A percentile compares a stretch with the other conserved stretches of the same genome.
These are phyloP conservation scores for Trichopus zeylanicus DNA, from an alignment of 116 monocot species.

Conservation along the genomic window DNA sequence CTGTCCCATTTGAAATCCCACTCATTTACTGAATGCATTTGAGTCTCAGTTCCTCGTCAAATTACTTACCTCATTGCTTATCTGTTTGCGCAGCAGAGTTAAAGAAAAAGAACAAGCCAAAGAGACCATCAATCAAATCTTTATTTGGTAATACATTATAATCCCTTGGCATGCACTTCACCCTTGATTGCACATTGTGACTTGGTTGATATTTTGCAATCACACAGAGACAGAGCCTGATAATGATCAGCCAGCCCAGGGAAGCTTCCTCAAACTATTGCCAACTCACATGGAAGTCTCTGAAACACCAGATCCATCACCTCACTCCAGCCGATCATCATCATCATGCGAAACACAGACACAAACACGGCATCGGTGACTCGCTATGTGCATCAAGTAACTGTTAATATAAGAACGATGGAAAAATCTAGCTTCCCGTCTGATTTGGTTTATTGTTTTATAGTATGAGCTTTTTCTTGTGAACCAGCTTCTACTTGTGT, in stretches of 20 bases:
- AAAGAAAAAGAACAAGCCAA: slow-evolving; percentile 93
- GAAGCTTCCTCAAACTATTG: slow-evolving; percentile 24
- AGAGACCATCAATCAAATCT: slow-evolving; percentile 87
- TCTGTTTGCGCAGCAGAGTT: slow-evolving; percentile 52
- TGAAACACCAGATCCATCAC: slow-evolving; percentile 14
- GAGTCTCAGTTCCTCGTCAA: not conserved
- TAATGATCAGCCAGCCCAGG: slow-evolving; percentile 21
- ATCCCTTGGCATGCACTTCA: not conserved
- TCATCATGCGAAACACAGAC: not conserved
- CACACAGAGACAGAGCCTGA: slow-evolving; percentile 25
- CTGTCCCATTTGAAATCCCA: not conserved
- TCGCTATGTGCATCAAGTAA: no score
- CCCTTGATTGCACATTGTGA: not conserved
- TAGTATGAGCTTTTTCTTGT: not conserved
- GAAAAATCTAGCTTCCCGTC: not conserved
- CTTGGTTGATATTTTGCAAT: not conserved
- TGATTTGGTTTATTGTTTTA: not conserved
- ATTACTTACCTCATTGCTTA: not conserved
- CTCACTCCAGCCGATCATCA: not conserved
- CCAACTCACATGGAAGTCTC: slow-evolving; percentile 29
- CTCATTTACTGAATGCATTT: not conserved
- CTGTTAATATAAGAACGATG: not conserved
- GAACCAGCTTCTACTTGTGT: not conserved
- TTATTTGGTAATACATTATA: slow-evolving; percentile 54
- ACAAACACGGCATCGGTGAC: not conserved